phyloP scores from a whole-genome alignment of 139 green algal species.

The Coelastrella sp. region DNA sequence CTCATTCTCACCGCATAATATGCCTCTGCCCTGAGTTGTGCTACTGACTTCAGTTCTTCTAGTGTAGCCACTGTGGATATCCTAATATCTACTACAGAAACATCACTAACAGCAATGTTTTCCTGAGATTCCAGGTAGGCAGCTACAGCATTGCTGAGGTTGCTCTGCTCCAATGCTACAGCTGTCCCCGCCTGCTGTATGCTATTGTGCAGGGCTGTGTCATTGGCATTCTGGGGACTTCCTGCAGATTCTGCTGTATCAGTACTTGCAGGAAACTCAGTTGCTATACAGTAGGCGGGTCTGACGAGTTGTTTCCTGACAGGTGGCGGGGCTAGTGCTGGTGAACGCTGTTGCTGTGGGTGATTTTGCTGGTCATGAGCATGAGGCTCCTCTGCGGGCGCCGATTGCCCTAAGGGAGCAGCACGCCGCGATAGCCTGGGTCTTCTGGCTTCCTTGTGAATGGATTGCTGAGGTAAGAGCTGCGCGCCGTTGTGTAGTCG shows the following conservation, averaged over 20 bases:
- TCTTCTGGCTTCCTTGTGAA: not conserved
- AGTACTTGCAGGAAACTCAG: not conserved
- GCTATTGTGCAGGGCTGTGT: not conserved
- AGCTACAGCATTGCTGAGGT: too few relatives aligned
- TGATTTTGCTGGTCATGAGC: not conserved
- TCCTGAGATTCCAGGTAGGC: too few relatives aligned
- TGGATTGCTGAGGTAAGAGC: not conserved
- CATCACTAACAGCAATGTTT: not conserved
- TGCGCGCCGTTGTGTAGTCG: not conserved
- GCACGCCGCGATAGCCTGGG: too few relatives aligned
- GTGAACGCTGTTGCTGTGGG: not conserved
- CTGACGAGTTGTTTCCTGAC: not conserved
- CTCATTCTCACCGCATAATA: conserved; percentile 60
- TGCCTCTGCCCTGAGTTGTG: conserved; percentile 56
- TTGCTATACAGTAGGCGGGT: not conserved
- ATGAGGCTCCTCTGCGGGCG: not conserved
- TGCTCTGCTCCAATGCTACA: not conserved
- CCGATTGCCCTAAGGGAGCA: not conserved
- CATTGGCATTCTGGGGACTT: not conserved
- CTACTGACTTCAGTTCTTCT: conserved; percentile 53
- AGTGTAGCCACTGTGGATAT: conserved; percentile 5
- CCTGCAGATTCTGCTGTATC: not conserved
- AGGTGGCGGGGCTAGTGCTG: not conserved
- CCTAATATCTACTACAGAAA: not conserved
- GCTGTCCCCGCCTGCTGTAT: not conserved